phyloP scores from a whole-genome alignment of 768 basidiomycete genomes.

The Psilocybe cubensis region DNA sequence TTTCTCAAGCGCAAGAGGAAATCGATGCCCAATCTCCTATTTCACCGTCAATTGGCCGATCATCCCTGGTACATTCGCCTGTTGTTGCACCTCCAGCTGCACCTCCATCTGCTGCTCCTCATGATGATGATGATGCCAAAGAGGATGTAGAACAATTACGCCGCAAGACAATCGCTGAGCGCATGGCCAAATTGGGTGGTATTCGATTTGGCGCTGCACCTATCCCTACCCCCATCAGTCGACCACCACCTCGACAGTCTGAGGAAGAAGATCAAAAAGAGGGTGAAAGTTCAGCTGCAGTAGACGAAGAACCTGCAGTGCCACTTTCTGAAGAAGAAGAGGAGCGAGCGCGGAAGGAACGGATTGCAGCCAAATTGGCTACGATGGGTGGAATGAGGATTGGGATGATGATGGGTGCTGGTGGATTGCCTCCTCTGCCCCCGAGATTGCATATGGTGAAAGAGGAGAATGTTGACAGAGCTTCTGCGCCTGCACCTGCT shows the following conservation, averaged over 20 bases:
- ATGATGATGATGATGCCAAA: slow-evolving; percentile 32
- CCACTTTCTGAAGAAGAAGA: slow-evolving; percentile 59
- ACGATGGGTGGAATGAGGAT: slow-evolving; percentile 62
- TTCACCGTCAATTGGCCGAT: not conserved
- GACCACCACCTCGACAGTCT: slow-evolving; percentile 39
- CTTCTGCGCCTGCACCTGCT: slow-evolving; percentile 9
- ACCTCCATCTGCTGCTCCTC: slow-evolving; percentile 6
- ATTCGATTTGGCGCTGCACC: slow-evolving; percentile 81
- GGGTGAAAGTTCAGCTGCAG: slow-evolving; percentile 19
- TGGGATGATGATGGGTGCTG: slow-evolving; percentile 51
- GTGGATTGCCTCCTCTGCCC: slow-evolving; percentile 33
- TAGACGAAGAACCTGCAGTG: slow-evolving; percentile 28
- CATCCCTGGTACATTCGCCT: slow-evolving; percentile 7
- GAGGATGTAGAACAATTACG: slow-evolving; percentile 55
- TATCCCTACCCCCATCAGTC: slow-evolving; percentile 35
- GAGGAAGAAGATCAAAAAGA: slow-evolving; percentile 20
- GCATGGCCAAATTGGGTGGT: slow-evolving; percentile 94
- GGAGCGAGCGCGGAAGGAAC: slow-evolving; percentile 57
- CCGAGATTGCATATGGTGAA: slow-evolving; percentile 30
- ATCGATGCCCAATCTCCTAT: slow-evolving; percentile 6
- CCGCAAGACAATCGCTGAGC: slow-evolving; percentile 80
- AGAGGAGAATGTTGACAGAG: slow-evolving; percentile 22
- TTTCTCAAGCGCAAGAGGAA: slow-evolving; percentile 14
- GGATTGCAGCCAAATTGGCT: slow-evolving; percentile 56
- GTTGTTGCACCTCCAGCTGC: not conserved